A percentile compares a stretch with the other conserved stretches of the same genome.
phyloP scores from a whole-genome alignment of 805 yeast species.

The Myxozyma mucilagina region DNA sequence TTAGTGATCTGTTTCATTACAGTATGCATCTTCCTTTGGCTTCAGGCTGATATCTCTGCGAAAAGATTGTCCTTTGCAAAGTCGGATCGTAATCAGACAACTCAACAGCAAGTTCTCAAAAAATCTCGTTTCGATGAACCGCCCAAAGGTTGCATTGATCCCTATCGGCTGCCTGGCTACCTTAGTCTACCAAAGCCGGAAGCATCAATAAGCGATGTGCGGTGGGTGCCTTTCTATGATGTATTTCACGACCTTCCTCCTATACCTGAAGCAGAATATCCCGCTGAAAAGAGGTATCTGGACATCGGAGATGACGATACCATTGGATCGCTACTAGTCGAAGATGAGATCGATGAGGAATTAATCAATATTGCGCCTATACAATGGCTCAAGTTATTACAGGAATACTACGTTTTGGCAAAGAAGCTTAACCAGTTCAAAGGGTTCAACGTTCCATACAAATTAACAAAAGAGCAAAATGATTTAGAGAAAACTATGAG shows the following conservation, averaged over 20 bases:
- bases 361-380: constrained; percentile 8
- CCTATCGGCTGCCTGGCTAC: constrained; percentile 19
- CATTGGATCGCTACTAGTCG: neutral
- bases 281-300: neutral
- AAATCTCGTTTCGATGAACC: too few species aligned
- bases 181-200: neutral
- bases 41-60: too few species aligned
- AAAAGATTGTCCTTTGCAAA: too few species aligned
- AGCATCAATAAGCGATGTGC: neutral
- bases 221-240: constrained; percentile 16
- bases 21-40: too few species aligned
- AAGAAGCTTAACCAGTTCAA: neutral
- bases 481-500: neutral
- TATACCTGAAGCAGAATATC: constrained; percentile 11
- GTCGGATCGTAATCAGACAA: neutral
- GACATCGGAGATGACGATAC: neutral
- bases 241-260: constrained; percentile 4
- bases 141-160: constrained; percentile 9
- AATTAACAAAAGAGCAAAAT: neutral
- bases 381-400: constrained; percentile 11
- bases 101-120: neutral
- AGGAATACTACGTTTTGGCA: neutral
- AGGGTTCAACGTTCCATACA: neutral
- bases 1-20: too few species aligned
- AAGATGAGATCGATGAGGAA: neutral